Base-by-base conservation (phyloP, 2,329 filamentous ascomycete species). In the Incumbomyces lentus region DNA sequence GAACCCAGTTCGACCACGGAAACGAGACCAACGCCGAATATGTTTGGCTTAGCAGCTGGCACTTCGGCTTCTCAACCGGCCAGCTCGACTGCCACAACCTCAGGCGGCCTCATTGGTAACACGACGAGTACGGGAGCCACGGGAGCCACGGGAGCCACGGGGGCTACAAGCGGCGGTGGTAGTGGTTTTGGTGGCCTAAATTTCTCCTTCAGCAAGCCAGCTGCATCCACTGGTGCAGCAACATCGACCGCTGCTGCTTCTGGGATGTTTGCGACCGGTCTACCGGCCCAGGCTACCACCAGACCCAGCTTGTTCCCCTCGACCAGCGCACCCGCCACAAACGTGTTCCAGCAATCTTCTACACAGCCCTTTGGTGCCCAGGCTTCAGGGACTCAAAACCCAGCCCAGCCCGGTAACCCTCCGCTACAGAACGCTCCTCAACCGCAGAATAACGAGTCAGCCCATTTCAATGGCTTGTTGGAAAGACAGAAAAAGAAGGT, bases 401-500 rank as follows among this genome's bases (percentile, higher is more conserved):
- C 50, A 16, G 35, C 45, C 37, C 52, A 48, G n/a, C 38, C 49
- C 13, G 40, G 43, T 13, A 43, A 35, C 34, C 12, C 34, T 7
- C 3, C 18, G 37, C 51, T 46, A 30, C n/a, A 49, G 29, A 39
- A 46, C 30, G 40, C 38, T 11, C 40, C 45, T 38, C 40, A 46
- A 5, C 37, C 46, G 12, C 52, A 53, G 31, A 44, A 36, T 17
- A 42, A 52, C 50, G 55, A 57, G 39, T 75, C 77, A 22, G 76
- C 76, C 1, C 81, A 79, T 55, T 82, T 82, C 58, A 79, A 81
- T 55, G 78, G 77, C 52, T 60, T 82, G 31, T 63, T 82, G 17
- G 79, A 82, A 58, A 73, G 78, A 49, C 75, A 77, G 31, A 78
- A 74, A 60, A 82, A 81, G 63, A 80, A 86, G 52, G 77, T 80